These are phyloP conservation scores for Geotrichum citri-aurantii DNA, from an alignment of 1,139 yeast genomes.

Conservation along the genomic window DNA sequence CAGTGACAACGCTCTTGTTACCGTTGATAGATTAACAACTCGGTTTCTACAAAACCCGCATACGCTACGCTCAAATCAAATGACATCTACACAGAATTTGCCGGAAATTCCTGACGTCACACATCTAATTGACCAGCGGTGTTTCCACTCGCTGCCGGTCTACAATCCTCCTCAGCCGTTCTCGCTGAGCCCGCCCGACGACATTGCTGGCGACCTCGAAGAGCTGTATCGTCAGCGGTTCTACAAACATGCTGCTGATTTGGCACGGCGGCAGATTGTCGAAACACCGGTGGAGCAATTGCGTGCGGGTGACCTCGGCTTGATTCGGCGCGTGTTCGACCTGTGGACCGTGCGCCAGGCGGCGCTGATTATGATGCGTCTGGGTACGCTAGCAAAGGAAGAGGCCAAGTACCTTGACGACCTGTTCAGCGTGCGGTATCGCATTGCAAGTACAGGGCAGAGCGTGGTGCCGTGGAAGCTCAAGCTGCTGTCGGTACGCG, in stretches of 20 bases:
- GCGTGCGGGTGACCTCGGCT: slow-evolving; percentile 3
- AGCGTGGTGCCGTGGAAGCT: slow-evolving; percentile 32
- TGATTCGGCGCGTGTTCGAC: slow-evolving; percentile 21
- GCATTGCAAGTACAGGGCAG: slow-evolving; percentile 25
- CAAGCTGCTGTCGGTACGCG: slow-evolving; percentile 26
- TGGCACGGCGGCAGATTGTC: slow-evolving; percentile 22
- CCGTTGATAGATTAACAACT: no score
- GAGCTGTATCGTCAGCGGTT: slow-evolving; percentile 22
- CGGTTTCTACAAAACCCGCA: neutral
- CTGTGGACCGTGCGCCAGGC: slow-evolving; percentile 27
- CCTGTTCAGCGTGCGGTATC: slow-evolving; percentile 23
- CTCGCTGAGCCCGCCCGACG: slow-evolving; percentile 19
- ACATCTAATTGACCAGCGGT: slow-evolving; percentile 23
- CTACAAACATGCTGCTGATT: slow-evolving; percentile 26
- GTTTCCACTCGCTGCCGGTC: slow-evolving; percentile 25
- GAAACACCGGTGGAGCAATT: slow-evolving; percentile 8
- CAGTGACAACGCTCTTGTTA: no score
- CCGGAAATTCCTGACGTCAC: slow-evolving; percentile 16
- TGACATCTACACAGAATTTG: neutral
- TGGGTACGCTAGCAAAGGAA: slow-evolving; percentile 25
- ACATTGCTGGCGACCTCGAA: slow-evolving; percentile 19
- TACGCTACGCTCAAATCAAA: neutral
- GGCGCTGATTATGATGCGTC: slow-evolving; percentile 23
- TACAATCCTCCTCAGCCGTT: slow-evolving; percentile 25
- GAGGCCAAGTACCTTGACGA: slow-evolving; percentile 28